phyloP scores from a whole-genome alignment of 2,329 filamentous ascomycete genomes.

The Botrytis pseudocinerea region DNA sequence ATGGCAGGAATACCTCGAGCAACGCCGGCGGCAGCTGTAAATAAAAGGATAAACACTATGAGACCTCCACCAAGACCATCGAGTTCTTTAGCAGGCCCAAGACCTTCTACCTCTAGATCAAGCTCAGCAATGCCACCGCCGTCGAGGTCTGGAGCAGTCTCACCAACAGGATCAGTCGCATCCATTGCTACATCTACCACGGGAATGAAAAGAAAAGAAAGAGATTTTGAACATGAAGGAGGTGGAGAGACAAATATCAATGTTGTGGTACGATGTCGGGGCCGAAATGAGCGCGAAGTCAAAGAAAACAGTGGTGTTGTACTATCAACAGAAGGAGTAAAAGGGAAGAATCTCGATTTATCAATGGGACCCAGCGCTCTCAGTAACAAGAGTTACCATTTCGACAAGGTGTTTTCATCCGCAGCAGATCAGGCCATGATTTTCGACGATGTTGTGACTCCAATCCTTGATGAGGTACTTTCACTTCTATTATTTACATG shows the following conservation, averaged over 20 bases:
- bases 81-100: slow-evolving; percentile 36
- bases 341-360: slow-evolving; percentile 78
- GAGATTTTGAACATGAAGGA: slow-evolving; percentile 73
- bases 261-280: slow-evolving; percentile 91
- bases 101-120: slow-evolving; percentile 42
- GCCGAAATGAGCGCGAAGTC: slow-evolving; percentile 88
- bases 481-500: not conserved
- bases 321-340: slow-evolving; percentile 82
- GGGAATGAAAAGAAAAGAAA: slow-evolving; percentile 80
- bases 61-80: slow-evolving; percentile 57
- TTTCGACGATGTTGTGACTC: slow-evolving; percentile 92
- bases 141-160: slow-evolving; percentile 44
- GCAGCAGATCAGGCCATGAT: slow-evolving; percentile 92
- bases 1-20: slow-evolving; percentile 59
- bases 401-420: slow-evolving; percentile 95
- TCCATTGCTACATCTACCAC: slow-evolving; percentile 54
- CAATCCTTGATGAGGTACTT: slow-evolving; percentile 85
- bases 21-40: slow-evolving; percentile 46
- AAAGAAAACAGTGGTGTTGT: slow-evolving; percentile 94
- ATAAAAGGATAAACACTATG: slow-evolving; percentile 51
- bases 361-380: slow-evolving; percentile 91
- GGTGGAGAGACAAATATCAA: slow-evolving; percentile 94
- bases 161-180: slow-evolving; percentile 69
- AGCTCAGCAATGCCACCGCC: slow-evolving; percentile 43
- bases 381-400: slow-evolving; percentile 94